Conservation (phyloP, 129 eudicot genomes). For the Flaveria trinervia region DNA sequence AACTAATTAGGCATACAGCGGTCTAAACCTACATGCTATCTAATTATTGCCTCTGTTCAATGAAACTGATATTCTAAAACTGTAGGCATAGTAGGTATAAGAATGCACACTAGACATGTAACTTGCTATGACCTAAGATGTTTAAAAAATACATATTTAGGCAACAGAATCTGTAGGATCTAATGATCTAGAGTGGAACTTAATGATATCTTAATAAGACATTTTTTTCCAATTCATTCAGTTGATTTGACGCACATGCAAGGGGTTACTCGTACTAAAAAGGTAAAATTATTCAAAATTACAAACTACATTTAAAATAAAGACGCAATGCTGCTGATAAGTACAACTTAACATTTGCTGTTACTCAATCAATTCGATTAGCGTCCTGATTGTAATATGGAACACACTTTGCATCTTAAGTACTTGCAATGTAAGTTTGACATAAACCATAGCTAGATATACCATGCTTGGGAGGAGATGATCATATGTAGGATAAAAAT, state of each 20-base stretch:
- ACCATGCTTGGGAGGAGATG: background rate
- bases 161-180: background rate
- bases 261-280: background rate
- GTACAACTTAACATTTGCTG: background rate
- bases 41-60: background rate
- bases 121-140: background rate
- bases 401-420: background rate
- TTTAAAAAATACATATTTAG: background rate
- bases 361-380: background rate
- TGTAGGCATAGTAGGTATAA: slow-evolving; percentile 1
- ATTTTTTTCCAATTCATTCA: background rate
- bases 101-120: slow-evolving; percentile 6
- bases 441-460: background rate
- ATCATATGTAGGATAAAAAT: background rate
- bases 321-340: background rate
- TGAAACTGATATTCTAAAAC: background rate
- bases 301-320: background rate
- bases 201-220: background rate
- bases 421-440: background rate
- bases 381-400: background rate
- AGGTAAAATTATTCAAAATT: background rate
- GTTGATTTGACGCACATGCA: background rate
- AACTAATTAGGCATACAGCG: slow-evolving; percentile 7
- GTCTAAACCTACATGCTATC: slow-evolving; percentile 12
- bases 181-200: background rate